A percentile compares a stretch with the other conserved stretches of the same genome.
phyloP scores from a whole-genome alignment of 176 grass and related monocot species.

The Secale cereale region DNA sequence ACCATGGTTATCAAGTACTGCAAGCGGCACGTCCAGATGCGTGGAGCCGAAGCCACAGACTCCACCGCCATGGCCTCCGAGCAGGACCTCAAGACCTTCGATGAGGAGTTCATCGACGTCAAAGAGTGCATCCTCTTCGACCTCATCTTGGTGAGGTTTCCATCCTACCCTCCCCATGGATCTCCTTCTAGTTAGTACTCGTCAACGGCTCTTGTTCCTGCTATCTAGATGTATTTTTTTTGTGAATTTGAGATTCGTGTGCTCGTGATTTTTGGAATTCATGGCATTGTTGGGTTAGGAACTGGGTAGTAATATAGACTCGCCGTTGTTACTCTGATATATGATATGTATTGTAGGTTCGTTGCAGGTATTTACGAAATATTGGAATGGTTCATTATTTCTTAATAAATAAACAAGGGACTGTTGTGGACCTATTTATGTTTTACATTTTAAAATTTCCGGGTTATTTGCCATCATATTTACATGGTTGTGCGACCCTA shows the following conservation, averaged over 20 bases:
- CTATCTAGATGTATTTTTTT: background rate
- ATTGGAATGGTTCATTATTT: no score
- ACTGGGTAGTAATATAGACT: no score
- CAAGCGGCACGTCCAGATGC: slow-evolving; percentile 41
- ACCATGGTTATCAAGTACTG: slow-evolving; percentile 49
- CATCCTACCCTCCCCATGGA: fast-evolving
- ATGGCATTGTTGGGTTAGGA: no score
- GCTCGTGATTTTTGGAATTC: no score
- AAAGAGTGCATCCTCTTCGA: slow-evolving; percentile 47
- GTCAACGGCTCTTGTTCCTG: background rate
- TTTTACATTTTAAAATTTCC: no score
- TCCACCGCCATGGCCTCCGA: background rate
- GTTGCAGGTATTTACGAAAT: no score
- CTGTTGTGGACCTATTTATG: no score
- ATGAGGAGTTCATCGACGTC: slow-evolving; percentile 50
- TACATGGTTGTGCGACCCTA: no score
- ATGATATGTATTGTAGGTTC: no score
- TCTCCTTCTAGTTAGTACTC: no score
- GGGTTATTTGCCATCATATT: background rate
- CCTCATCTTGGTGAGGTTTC: slow-evolving; percentile 40
- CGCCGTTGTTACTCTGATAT: no score
- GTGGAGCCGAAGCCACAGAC: background rate
- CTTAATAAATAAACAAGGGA: no score
- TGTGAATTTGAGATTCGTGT: background rate
- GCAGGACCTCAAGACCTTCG: slow-evolving; percentile 34